A percentile compares a stretch with the other conserved stretches of the same genome.
Conservation (phyloP, 2,329 filamentous ascomycete species). For the Microdochium nivale region DNA sequence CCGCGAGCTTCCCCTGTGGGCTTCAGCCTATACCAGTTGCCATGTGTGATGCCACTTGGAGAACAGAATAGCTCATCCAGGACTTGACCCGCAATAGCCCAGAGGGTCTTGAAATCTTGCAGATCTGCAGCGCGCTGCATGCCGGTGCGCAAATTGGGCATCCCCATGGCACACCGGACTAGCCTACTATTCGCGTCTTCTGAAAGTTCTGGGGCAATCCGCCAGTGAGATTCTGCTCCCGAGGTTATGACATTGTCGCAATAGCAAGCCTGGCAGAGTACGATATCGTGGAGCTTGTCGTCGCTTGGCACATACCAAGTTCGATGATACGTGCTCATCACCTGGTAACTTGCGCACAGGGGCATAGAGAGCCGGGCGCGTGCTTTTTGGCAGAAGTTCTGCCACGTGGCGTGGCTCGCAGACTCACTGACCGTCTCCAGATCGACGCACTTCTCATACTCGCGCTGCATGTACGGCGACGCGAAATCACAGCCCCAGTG, state of each 20-base stretch:
- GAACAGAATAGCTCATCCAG: slow-evolving; percentile 20
- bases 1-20: background rate
- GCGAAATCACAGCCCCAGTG: slow-evolving; percentile 23
- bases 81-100: slow-evolving; percentile 18
- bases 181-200: background rate
- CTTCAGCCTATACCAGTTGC: background rate
- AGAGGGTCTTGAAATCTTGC: slow-evolving; percentile 23
- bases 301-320: slow-evolving; percentile 23
- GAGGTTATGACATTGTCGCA: slow-evolving; percentile 24
- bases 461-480: slow-evolving; percentile 18
- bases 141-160: slow-evolving; percentile 20
- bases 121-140: slow-evolving; percentile 18
- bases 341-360: slow-evolving; percentile 15
- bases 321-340: slow-evolving; percentile 11
- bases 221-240: slow-evolving; percentile 16
- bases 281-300: slow-evolving; percentile 12
- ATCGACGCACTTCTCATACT: slow-evolving; percentile 9
- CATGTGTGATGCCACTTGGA: slow-evolving; percentile 16
- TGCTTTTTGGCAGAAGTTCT: slow-evolving; percentile 20
- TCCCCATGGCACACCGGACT: slow-evolving; percentile 18
- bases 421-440: slow-evolving; percentile 8
- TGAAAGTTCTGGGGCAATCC: slow-evolving; percentile 8
- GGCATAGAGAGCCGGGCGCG: slow-evolving; percentile 15
- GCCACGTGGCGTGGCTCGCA: slow-evolving; percentile 17
- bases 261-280: slow-evolving; percentile 28